Percentiles rank a stretch among this genome's conserved stretches.
Evolutionary conservation across 2,329 filamentous ascomycete genomes (phyloP).

Genomic region (Chrysoporthe puriensis): DNA sequence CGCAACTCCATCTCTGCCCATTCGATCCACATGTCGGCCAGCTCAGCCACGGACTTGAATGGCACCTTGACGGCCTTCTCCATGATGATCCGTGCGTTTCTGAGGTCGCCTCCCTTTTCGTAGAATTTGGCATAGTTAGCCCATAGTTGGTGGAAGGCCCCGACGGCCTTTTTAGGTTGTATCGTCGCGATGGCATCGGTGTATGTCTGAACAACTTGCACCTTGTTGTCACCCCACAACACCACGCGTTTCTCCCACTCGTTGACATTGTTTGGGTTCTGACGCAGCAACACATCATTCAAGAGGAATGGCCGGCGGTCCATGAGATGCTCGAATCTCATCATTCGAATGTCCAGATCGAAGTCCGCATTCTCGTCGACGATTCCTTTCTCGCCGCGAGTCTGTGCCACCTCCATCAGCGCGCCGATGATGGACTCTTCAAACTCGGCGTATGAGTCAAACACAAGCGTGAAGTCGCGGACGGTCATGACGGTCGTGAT

Average conservation of each 20-base stretch:
- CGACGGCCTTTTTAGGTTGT: slow-evolving; percentile 90
- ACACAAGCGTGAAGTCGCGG: slow-evolving; percentile 93
- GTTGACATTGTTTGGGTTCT: slow-evolving; percentile 93
- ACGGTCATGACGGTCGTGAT: slow-evolving; percentile 99
- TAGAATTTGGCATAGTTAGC: slow-evolving; percentile 97
- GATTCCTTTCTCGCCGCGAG: slow-evolving; percentile 76
- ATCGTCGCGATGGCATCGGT: slow-evolving; percentile 92
- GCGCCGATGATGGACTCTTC: slow-evolving; percentile 93
- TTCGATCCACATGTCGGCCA: slow-evolving; percentile 98
- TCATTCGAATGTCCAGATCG: slow-evolving; percentile 94
- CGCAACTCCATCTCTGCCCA: slow-evolving; percentile 99
- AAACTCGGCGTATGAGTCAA: slow-evolving; percentile 95
- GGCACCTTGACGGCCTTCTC: slow-evolving; percentile 98
- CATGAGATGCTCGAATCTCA: slow-evolving; percentile 98
- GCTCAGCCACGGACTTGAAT: slow-evolving; percentile 94
- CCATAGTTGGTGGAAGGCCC: slow-evolving; percentile 94
- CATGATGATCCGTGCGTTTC: slow-evolving; percentile 88
- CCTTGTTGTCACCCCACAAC: slow-evolving; percentile 91
- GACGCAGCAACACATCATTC: slow-evolving; percentile 91
- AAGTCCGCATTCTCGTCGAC: slow-evolving; percentile 85
- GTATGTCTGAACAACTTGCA: slow-evolving; percentile 91
- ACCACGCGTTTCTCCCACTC: slow-evolving; percentile 98
- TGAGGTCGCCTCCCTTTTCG: slow-evolving; percentile 81
- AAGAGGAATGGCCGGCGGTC: slow-evolving; percentile 93
- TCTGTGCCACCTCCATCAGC: slow-evolving; percentile 85